Evolutionary conservation across 2,329 filamentous ascomycete genomes (phyloP).

Genomic region (Celoporthe dispersa): DNA sequence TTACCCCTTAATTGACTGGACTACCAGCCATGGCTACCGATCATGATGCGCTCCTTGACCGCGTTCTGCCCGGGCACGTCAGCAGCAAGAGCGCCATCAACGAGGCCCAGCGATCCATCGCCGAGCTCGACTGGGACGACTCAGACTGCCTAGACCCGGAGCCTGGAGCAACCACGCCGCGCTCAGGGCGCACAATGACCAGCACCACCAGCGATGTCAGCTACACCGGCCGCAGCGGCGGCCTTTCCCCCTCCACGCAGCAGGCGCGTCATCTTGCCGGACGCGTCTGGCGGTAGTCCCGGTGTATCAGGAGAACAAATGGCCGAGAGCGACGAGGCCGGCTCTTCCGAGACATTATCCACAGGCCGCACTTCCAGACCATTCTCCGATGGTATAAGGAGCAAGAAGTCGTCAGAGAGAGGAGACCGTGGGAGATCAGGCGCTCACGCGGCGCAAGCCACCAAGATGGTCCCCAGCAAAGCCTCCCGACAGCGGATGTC

Average conservation of each 20-base stretch:
- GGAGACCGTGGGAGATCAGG: constrained; percentile 3
- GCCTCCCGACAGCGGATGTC: not conserved
- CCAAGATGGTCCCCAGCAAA: not conserved
- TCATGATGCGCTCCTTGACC: constrained; percentile 19
- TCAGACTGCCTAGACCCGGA: constrained; percentile 15
- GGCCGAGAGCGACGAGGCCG: constrained; percentile 4
- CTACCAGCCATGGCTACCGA: constrained; percentile 19
- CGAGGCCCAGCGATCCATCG: constrained; percentile 19
- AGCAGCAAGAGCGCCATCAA: constrained; percentile 18
- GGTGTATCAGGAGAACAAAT: not conserved
- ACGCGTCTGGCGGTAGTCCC: not conserved
- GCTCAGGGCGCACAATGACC: constrained; percentile 8
- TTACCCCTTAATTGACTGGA: not conserved
- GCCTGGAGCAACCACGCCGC: constrained; percentile 12
- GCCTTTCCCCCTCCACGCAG: constrained; percentile 24
- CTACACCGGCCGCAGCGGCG: constrained; percentile 19
- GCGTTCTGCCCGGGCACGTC: constrained; percentile 16
- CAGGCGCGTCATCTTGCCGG: not conserved
- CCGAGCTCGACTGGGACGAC: constrained; percentile 24
- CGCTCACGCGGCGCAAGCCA: constrained; percentile 4
- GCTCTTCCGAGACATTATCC: not conserved
- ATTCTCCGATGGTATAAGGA: not conserved
- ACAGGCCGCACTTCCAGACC: not conserved
- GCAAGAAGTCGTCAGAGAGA: constrained; percentile 8
- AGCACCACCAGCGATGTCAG: constrained; percentile 20